These are phyloP conservation scores for Parsonsia alboflavescens DNA, from an alignment of 257 asterid genomes.

Conservation along the genomic window DNA sequence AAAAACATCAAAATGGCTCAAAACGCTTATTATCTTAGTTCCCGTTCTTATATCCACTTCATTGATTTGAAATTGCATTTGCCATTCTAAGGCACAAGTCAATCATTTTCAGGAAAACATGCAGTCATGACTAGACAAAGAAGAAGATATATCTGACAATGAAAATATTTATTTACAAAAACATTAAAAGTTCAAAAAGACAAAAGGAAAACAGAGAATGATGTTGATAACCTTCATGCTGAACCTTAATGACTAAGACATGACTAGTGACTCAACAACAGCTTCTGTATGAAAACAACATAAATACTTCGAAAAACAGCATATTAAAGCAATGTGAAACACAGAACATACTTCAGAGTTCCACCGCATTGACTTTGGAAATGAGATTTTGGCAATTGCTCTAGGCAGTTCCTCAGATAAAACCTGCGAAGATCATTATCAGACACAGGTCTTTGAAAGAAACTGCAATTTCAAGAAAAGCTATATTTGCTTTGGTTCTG, in stretches of 20 bases:
- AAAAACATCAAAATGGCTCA: not conserved
- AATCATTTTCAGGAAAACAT: not conserved
- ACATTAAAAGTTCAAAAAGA: not conserved
- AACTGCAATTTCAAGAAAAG: not conserved
- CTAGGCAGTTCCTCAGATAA: slow-evolving; percentile 77
- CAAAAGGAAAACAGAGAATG: not conserved
- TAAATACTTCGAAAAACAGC: not conserved
- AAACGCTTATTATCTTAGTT: not conserved
- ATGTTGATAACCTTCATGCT: not conserved
- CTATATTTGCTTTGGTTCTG: too few relatives aligned
- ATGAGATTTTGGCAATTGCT: slow-evolving; percentile 62
- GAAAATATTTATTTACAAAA: not conserved
- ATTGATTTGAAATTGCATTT: not conserved
- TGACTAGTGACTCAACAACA: not conserved
- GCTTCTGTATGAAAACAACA: not conserved
- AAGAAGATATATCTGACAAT: not conserved
- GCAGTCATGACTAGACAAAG: not conserved
- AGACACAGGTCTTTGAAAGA: slow-evolving; percentile 9
- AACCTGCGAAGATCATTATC: slow-evolving; percentile 49
- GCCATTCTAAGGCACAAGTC: not conserved
- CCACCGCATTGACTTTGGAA: slow-evolving; percentile 98
- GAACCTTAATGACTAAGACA: not conserved
- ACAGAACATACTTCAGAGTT: slow-evolving; percentile 73
- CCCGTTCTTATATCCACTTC: not conserved
- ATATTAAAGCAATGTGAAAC: not conserved